phyloP scores from a whole-genome alignment of 2,329 filamentous ascomycete genomes.

The Sporothrix schenckii region DNA sequence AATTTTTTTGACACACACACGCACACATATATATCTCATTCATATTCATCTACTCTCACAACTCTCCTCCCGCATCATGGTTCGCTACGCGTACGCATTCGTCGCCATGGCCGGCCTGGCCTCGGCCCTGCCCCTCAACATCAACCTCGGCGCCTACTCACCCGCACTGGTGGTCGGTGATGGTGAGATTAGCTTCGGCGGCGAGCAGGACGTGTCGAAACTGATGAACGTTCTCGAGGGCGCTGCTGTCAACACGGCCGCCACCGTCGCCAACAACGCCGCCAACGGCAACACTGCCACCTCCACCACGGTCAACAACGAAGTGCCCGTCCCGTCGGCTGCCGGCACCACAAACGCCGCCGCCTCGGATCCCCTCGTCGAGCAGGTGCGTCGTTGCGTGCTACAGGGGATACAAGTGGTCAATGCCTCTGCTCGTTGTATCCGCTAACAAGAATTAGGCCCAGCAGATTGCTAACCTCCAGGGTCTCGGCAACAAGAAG shows the following conservation, averaged over 20 bases:
- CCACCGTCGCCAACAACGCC: constrained; percentile 38
- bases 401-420: too few species aligned
- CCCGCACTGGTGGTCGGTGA: constrained; percentile 49
- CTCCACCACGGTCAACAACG: constrained; percentile 14
- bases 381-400: constrained; percentile 42
- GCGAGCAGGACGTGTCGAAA: constrained; percentile 50
- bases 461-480: constrained; percentile 49
- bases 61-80: constrained; percentile 33
- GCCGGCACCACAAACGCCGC: constrained; percentile 30
- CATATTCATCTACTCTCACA: background rate
- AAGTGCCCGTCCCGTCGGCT: constrained; percentile 13
- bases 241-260: constrained; percentile 49
- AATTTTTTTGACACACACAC: background rate
- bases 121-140: constrained; percentile 38
- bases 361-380: constrained; percentile 42
- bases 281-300: constrained; percentile 31
- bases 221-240: constrained; percentile 53
- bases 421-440: background rate
- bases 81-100: constrained; percentile 33
- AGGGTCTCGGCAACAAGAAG: constrained; percentile 57
- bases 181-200: constrained; percentile 54
- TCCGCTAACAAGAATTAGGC: constrained; percentile 40
- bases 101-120: constrained; percentile 33
- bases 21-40: background rate
- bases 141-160: constrained; percentile 52